phyloP scores from a whole-genome alignment of 2,329 filamentous ascomycete species.

The Arthrinium phaeospermum region DNA sequence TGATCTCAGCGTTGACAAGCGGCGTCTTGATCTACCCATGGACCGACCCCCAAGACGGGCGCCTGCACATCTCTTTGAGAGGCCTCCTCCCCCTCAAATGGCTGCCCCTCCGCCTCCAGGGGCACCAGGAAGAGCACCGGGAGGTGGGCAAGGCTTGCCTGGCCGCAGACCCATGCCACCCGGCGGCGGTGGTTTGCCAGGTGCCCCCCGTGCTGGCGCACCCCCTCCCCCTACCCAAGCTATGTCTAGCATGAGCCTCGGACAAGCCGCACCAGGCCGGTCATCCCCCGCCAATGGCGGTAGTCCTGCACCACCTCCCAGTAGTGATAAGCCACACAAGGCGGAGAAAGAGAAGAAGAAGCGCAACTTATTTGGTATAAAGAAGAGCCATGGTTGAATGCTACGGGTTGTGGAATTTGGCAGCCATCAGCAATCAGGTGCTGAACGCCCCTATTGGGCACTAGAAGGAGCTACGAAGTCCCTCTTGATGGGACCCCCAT shows the following conservation, averaged over 20 bases:
- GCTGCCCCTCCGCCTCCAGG: constrained; percentile 34
- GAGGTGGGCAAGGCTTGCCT: constrained; percentile 37
- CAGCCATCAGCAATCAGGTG: not conserved
- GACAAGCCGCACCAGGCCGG: constrained; percentile 29
- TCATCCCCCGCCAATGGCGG: constrained; percentile 30
- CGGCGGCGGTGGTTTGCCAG: constrained; percentile 41
- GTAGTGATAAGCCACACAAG: constrained; percentile 51
- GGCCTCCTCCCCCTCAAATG: constrained; percentile 55
- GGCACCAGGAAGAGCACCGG: constrained; percentile 34
- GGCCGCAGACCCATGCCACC: constrained; percentile 33
- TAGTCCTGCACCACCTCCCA: constrained; percentile 27
- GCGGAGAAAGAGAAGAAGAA: constrained; percentile 65
- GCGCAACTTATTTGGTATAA: constrained; percentile 62
- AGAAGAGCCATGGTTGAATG: constrained; percentile 48
- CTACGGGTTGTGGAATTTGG: not conserved
- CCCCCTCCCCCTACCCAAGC: constrained; percentile 61
- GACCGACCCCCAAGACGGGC: constrained; percentile 82
- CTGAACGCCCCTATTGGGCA: not conserved
- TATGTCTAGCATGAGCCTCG: constrained; percentile 62
- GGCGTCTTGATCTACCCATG: constrained; percentile 78
- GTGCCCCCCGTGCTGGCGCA: constrained; percentile 40
- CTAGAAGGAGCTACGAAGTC: not conserved
- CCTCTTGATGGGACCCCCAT: not conserved
- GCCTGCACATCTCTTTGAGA: constrained; percentile 85
- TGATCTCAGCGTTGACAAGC: constrained; percentile 77